These are phyloP conservation scores for Cladophialophora carrionii DNA, from an alignment of 2,329 filamentous ascomycete species.

Conservation along the genomic window DNA sequence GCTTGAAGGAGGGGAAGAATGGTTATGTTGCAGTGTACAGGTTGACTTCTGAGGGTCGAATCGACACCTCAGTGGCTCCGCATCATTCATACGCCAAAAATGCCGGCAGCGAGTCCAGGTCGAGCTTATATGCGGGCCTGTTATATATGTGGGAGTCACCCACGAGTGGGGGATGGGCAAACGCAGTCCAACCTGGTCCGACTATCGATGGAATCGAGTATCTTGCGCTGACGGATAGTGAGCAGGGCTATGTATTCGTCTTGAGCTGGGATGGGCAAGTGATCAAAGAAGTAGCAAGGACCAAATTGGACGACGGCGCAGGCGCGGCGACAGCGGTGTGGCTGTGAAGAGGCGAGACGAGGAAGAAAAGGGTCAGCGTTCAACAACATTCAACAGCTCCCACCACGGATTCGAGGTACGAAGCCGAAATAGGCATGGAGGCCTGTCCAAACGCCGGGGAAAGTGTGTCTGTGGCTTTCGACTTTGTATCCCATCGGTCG, in stretches of 20 bases:
- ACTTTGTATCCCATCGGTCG: background rate
- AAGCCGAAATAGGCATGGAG: background rate
- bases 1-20: conserved; percentile 30
- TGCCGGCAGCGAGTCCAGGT: background rate
- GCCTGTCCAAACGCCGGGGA: no score
- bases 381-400: background rate
- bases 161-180: conserved; percentile 39
- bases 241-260: conserved; percentile 38
- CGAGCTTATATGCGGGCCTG: conserved; percentile 28
- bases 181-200: conserved; percentile 39
- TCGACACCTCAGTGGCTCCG: conserved; percentile 18
- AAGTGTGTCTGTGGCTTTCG: background rate
- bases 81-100: background rate
- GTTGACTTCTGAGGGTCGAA: conserved; percentile 27
- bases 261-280: conserved; percentile 36
- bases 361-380: background rate
- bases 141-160: conserved; percentile 36
- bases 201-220: conserved; percentile 40
- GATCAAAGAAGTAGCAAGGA: conserved; percentile 35
- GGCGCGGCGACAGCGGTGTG: conserved; percentile 39
- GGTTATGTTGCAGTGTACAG: conserved; percentile 38
- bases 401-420: background rate
- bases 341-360: conserved; percentile 22
- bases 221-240: conserved; percentile 40
- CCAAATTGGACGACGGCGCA: conserved; percentile 31